A percentile compares a stretch with the other conserved stretches of the same genome.
Conservation (phyloP, 257 asterid genomes). For the Nicotiana tabacum region DNA sequence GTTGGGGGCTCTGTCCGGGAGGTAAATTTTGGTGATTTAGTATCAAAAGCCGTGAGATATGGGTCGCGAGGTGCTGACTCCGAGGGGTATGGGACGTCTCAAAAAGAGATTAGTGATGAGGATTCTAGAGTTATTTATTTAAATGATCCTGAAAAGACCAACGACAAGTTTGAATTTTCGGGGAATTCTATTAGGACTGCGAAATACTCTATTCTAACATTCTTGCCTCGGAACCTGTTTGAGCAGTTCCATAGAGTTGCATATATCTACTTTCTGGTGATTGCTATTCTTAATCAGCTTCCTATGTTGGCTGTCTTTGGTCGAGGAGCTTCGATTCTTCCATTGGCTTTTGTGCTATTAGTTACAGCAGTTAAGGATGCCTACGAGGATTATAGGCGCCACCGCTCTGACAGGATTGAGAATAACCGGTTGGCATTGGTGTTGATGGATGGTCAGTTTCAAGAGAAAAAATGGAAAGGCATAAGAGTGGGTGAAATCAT, state of each 20-base stretch:
- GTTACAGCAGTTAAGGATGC: conserved; percentile 96
- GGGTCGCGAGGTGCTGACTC: conserved; percentile 80
- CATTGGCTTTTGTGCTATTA: conserved; percentile 72
- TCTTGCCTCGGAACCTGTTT: conserved; percentile 86
- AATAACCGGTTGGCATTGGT: conserved; percentile 72
- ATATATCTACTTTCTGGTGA: conserved; percentile 80
- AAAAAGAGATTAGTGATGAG: conserved; percentile 77
- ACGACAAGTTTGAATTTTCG: conserved; percentile 56
- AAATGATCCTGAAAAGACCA: conserved; percentile 66
- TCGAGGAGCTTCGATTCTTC: conserved; percentile 76
- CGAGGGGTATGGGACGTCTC: conserved; percentile 65
- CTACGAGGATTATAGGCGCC: conserved; percentile 87
- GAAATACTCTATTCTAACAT: conserved; percentile 70
- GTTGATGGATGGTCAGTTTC: conserved; percentile 40
- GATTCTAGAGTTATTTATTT: conserved; percentile 75
- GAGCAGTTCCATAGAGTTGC: conserved; percentile 99
- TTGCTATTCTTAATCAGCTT: conserved; percentile 90
- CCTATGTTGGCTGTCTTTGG: conserved; percentile 99
- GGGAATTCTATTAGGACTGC: conserved; percentile 71
- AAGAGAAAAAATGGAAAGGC: conserved; percentile 78
- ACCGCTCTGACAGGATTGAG: conserved; percentile 85
- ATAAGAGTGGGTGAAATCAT: conserved; percentile 72
- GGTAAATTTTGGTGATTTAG: conserved; percentile 52
- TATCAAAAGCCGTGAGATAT: conserved; percentile 47
- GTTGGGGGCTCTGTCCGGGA: conserved; percentile 59